These are phyloP conservation scores for Termitomyces sp. DNA, from an alignment of 768 basidiomycete species.

Conservation along the genomic window DNA sequence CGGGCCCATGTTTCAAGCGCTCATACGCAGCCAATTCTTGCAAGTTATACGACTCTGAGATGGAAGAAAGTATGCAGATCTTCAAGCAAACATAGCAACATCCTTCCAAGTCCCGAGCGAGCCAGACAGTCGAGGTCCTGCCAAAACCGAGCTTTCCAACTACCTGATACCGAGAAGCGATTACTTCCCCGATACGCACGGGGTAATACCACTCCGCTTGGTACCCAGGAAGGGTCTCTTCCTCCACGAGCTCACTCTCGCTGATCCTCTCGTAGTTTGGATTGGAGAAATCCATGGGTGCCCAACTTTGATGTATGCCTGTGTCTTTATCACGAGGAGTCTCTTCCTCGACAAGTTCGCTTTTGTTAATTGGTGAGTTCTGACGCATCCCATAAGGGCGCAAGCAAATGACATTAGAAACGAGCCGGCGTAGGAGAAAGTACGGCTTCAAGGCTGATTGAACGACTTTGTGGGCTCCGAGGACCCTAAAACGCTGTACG, in stretches of 20 bases:
- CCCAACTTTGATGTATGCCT: not conserved
- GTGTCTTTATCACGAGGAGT: no score
- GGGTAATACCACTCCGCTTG: constrained; percentile 21
- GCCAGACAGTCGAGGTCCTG: constrained; percentile 15
- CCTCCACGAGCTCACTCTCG: constrained; percentile 1
- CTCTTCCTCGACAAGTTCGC: no score
- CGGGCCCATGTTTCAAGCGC: not conserved
- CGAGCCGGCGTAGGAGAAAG: not conserved
- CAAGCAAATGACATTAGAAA: not conserved
- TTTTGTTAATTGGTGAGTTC: not conserved
- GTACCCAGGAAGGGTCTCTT: constrained; percentile 22
- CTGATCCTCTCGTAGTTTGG: not conserved
- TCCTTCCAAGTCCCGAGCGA: constrained; percentile 20
- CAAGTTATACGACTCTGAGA: not conserved
- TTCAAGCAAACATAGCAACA: constrained; percentile 12
- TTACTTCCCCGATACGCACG: constrained; percentile 26
- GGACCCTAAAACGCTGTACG: not conserved
- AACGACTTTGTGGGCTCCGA: not conserved
- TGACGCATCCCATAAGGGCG: not conserved
- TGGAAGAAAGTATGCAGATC: constrained; percentile 5
- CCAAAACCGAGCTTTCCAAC: constrained; percentile 29
- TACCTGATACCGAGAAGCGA: constrained; percentile 24
- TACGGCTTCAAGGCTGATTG: not conserved
- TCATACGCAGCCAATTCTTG: not conserved
- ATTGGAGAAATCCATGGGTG: not conserved